Percentiles rank a stretch among this genome's conserved stretches.
Conservation (phyloP, 1,139 yeast genomes). For the Diutina siamensis region DNA sequence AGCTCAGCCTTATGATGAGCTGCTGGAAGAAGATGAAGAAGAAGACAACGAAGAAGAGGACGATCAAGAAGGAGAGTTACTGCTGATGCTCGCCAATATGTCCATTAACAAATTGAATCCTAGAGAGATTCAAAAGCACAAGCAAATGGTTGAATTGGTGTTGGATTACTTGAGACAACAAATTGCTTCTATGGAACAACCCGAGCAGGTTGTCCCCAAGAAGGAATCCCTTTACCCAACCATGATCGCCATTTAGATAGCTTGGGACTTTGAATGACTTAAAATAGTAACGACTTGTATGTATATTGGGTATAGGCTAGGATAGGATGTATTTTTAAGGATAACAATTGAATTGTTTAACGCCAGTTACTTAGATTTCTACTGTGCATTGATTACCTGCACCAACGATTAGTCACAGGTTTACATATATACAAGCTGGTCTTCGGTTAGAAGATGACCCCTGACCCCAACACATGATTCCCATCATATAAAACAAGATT, state of each 20-base stretch:
- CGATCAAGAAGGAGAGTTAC: slow-evolving; percentile 12
- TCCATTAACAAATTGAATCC: slow-evolving; percentile 12
- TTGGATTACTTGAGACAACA: slow-evolving; percentile 17
- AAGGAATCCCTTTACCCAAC: slow-evolving; percentile 22
- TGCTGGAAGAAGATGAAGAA: slow-evolving; percentile 7
- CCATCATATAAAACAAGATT: slow-evolving; percentile 61
- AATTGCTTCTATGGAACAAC: slow-evolving; percentile 11
- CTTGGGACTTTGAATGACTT: too few species aligned
- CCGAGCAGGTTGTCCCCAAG: too few species aligned
- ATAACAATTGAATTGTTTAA: too few species aligned
- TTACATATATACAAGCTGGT: slow-evolving; percentile 9
- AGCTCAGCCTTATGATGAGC: not conserved
- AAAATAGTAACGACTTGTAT: too few species aligned
- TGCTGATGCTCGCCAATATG: slow-evolving; percentile 14
- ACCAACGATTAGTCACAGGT: slow-evolving; percentile 14
- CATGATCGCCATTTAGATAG: slow-evolving; percentile 17
- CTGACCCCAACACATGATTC: slow-evolving; percentile 70
- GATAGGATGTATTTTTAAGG: too few species aligned
- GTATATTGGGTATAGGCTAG: not conserved
- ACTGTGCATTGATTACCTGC: too few species aligned
- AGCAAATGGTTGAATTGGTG: slow-evolving; percentile 23
- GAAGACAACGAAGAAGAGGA: slow-evolving; percentile 13
- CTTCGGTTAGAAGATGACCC: slow-evolving; percentile 16
- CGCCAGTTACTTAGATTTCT: too few species aligned
- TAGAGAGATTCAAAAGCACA: slow-evolving; percentile 25